Base-by-base conservation (phyloP, 139 green algal genomes). In the Ulvella scutata region DNA sequence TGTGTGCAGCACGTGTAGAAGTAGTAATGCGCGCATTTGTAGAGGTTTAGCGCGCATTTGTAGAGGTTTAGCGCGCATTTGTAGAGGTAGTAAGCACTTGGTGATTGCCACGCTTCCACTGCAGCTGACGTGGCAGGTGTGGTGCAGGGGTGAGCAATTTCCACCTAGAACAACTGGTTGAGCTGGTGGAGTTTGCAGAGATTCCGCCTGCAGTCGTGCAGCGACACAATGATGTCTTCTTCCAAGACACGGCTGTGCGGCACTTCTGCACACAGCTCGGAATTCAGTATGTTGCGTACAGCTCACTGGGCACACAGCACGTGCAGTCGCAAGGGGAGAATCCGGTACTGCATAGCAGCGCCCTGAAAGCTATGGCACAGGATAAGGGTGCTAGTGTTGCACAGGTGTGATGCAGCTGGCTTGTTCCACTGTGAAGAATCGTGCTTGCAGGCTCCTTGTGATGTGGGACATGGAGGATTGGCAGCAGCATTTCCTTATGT, bases 131-230 rank as follows among this genome's bases (percentile, higher is more conserved):
- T n/a, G n/a, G n/a, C n/a, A n/a, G n/a, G n/a, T n/a, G n/a, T n/a
- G n/a, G 36, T 75, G 39, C 80, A 86, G 86, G 89, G 17, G 86
- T 94, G 4, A 89, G 80, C 79, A 96, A 96, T 78, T 96, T 96
- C 79, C 74, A 84, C 21, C 10, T 88, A 2, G 34, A 75, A 4
- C 74, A 96, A 77, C 74, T 96, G 73, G 4, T 33, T 13, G 74
- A 86, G 84, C 83, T 96, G 73, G 73, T 90, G 59, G 38, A 44
- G 2, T 62, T 84, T 2, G 84, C 88, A 0, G 43, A 60, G 29
- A 77, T 94, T 13, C 84, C 82, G 72, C 88, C 88, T 2, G 79
- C 84, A 9, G 79, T 94, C 36, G 77, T 95, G 61, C 85, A 92
- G 81, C 73, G 74, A 9, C 78, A 85, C 75, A 87, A 62, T 38